A percentile compares a stretch with the other conserved stretches of the same genome.
Conservation (phyloP, 345 rosid genomes). For the Eucalyptus urophylla region DNA sequence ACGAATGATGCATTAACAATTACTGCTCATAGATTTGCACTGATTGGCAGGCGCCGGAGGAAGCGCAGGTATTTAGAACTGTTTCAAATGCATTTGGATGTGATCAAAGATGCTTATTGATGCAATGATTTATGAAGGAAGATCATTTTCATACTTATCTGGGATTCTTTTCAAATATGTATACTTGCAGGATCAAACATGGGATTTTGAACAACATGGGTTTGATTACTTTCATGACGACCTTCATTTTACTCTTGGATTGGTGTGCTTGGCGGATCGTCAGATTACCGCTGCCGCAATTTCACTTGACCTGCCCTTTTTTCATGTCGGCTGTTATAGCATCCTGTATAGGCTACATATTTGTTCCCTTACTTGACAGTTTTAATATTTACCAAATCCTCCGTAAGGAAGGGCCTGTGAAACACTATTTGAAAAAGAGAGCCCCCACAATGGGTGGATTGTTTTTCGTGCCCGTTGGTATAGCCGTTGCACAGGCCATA, state of each 20-base stretch:
- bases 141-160: neutral
- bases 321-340: constrained; percentile 41
- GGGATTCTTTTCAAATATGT: neutral
- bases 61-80: constrained; percentile 44
- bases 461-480: constrained; percentile 68
- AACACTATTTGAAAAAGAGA: constrained; percentile 29
- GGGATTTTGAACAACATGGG: constrained; percentile 54
- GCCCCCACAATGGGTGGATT: constrained; percentile 90
- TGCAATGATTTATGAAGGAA: neutral
- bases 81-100: neutral
- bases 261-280: constrained; percentile 92
- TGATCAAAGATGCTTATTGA: neutral
- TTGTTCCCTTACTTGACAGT: constrained; percentile 57
- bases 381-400: constrained; percentile 33
- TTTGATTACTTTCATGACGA: constrained; percentile 42
- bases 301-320: constrained; percentile 61
- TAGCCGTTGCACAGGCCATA: constrained; percentile 45
- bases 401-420: constrained; percentile 23
- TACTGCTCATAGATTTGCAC: constrained; percentile 50
- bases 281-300: constrained; percentile 68
- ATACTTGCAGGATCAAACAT: constrained; percentile 46
- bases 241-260: constrained; percentile 52
- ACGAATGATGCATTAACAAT: constrained; percentile 37
- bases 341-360: constrained; percentile 53
- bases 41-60: constrained; percentile 41